A percentile compares a stretch with the other conserved stretches of the same genome.
These are phyloP conservation scores for Colletotrichum liriopes DNA, from an alignment of 2,329 filamentous ascomycete species.

Conservation along the genomic window DNA sequence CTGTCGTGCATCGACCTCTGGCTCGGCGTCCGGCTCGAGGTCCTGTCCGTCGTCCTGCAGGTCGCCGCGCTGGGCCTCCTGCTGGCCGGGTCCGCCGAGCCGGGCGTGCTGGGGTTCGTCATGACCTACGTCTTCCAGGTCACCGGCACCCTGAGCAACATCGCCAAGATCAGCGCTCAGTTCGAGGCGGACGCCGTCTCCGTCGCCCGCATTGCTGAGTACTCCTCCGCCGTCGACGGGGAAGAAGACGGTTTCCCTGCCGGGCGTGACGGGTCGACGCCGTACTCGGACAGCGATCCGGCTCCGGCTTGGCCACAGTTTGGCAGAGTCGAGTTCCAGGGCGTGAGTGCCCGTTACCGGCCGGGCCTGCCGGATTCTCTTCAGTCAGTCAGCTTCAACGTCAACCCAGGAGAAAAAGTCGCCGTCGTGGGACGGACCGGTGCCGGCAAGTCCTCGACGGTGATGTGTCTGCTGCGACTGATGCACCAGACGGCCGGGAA, in stretches of 20 bases:
- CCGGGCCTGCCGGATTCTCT: slow-evolving; percentile 46
- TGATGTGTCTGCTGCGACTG: slow-evolving; percentile 73
- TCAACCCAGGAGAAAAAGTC: slow-evolving; percentile 66
- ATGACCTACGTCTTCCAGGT: slow-evolving; percentile 37
- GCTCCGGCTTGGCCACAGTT: slow-evolving; percentile 49
- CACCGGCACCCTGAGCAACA: slow-evolving; percentile 21
- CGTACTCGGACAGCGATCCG: slow-evolving; percentile 38
- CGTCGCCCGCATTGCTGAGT: slow-evolving; percentile 49
- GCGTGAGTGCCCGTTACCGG: slow-evolving; percentile 48
- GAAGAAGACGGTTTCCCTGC: too few relatives aligned
- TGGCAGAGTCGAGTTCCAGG: slow-evolving; percentile 17
- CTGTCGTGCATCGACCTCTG: slow-evolving; percentile 20
- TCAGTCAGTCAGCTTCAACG: slow-evolving; percentile 36
- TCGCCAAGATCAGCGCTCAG: slow-evolving; percentile 41
- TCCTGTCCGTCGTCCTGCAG: slow-evolving; percentile 27
- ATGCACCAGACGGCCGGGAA: slow-evolving; percentile 55
- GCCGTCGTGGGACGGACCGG: slow-evolving; percentile 74
- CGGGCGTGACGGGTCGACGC: slow-evolving; percentile 20
- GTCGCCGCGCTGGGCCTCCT: not conserved
- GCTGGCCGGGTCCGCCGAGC: slow-evolving; percentile 2
- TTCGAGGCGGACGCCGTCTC: slow-evolving; percentile 49
- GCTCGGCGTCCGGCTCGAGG: slow-evolving; percentile 25
- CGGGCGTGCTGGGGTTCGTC: slow-evolving; percentile 31
- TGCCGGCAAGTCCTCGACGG: slow-evolving; percentile 73
- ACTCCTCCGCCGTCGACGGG: slow-evolving; percentile 45